phyloP scores from a whole-genome alignment of 1,139 yeast species.

The Debaryomyces robertsiae region DNA sequence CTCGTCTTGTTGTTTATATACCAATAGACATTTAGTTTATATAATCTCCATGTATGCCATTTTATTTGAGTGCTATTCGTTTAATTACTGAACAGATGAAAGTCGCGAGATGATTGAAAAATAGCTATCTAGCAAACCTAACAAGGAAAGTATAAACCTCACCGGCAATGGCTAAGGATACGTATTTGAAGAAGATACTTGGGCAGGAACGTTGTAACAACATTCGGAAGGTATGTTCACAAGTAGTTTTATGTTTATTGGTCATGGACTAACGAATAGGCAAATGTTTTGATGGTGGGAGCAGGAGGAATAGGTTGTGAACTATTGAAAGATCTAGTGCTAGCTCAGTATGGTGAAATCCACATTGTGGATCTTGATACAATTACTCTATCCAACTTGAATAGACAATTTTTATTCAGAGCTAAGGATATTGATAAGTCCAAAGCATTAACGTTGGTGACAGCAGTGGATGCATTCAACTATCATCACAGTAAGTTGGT shows the following conservation, averaged over 20 bases:
- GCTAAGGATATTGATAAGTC: constrained; percentile 85
- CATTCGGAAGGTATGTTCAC: constrained; percentile 24
- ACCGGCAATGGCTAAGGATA: constrained; percentile 38
- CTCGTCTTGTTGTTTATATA: neutral
- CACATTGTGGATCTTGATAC: constrained; percentile 95
- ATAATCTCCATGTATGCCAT: neutral
- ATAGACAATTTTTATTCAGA: constrained; percentile 89
- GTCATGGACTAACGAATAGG: constrained; percentile 12
- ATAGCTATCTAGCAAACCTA: neutral
- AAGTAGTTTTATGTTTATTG: constrained; percentile 2
- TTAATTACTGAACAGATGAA: neutral
- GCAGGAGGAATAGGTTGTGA: constrained; percentile 99
- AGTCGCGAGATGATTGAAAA: constrained; percentile 6
- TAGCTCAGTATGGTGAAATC: constrained; percentile 85
- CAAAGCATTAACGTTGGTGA: constrained; percentile 79
- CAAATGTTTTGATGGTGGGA: constrained; percentile 86
- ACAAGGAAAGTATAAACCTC: too few species aligned
- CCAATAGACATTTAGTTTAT: neutral
- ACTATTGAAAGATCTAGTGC: constrained; percentile 77
- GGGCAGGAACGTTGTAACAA: constrained; percentile 39
- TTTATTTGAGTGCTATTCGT: neutral
- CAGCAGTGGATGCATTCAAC: constrained; percentile 79
- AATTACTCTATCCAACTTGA: constrained; percentile 86
- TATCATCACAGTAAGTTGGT: constrained; percentile 64
- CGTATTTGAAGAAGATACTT: constrained; percentile 45